Evolutionary conservation across 2,329 filamentous ascomycete genomes (phyloP), one percentile per base, ranked within the genome.

Genomic region (Arthrobotrys iridis): DNA sequence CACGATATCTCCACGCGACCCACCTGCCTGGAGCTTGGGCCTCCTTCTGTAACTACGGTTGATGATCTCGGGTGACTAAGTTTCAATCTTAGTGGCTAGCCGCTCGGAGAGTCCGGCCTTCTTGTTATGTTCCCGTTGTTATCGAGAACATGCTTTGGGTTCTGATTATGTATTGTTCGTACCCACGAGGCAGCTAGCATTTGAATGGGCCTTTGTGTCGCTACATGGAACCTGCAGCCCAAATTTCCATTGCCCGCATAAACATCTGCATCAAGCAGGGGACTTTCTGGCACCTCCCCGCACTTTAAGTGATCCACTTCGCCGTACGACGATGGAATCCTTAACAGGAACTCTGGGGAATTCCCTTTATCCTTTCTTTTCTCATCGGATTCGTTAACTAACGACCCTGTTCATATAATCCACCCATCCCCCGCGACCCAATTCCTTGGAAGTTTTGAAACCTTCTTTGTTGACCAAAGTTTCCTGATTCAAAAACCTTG

Each of bases 11-110:
- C 41, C 30, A 64, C 50, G 37, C 45, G 60, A 67, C 62, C 70
- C 62, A 74, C 55, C 22, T 57, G 46, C 70, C 55, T 46, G 55
- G 62, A 67, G 70, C 62, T 74, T 67, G 55, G 70, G 20, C 70
- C 70, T 48, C 41, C 30, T 74, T 43, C 46, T 48, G 45, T 13
- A 67, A 20, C 40, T 59, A 15, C 18, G 43, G 60, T 64, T 73
- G 68, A 65, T 22, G 66, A 30, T 55, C 37, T 72, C 50, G 65
- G 55, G 15, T 45, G 40, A 55, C 41, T 33, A 40, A 52, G 22
- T 24, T 26, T 11, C 22, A 40, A 30, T 48, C 40, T 20, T 28
- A 28, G 20, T 55, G 22, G 59, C 15, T 65, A 73, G 33, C 59
- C 59, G 59, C 68, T 71, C 18, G 58, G 33, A 71, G 45, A 40